Conservation (phyloP, 495 filamentous ascomycete species). For the Talaromyces stipitatus region DNA sequence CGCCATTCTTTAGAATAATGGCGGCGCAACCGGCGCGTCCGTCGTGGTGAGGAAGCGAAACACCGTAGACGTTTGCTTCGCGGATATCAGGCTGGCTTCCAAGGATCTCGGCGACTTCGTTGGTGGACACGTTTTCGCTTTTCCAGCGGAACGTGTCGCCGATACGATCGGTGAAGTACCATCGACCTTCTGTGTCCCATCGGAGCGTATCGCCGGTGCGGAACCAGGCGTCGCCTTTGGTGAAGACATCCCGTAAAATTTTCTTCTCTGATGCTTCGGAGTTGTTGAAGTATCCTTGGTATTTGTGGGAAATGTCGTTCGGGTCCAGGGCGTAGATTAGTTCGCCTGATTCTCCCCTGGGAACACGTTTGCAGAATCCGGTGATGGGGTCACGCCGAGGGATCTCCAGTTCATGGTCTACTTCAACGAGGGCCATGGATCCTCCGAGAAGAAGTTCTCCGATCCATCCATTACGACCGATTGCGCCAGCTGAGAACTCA, state of each 20-base stretch:
- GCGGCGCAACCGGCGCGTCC: conserved; percentile 81
- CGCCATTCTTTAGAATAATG: conserved; percentile 45
- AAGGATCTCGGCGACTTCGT: conserved; percentile 61
- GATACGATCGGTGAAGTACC: conserved; percentile 83
- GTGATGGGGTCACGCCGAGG: conserved; percentile 67
- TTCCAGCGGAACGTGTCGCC: conserved; percentile 97
- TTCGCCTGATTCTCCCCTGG: conserved; percentile 66
- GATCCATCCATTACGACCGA: conserved; percentile 68
- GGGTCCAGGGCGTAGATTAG: conserved; percentile 68
- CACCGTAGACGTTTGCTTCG: conserved; percentile 88
- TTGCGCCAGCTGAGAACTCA: conserved; percentile 66
- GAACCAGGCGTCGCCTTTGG: conserved; percentile 80
- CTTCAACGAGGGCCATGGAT: conserved; percentile 52
- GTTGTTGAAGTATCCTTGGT: conserved; percentile 88
- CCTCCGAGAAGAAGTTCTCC: conserved; percentile 45
- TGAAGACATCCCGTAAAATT: conserved; percentile 69
- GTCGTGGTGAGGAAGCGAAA: conserved; percentile 74
- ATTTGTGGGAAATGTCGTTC: conserved; percentile 51
- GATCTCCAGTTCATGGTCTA: conserved; percentile 64
- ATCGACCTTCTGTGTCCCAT: conserved; percentile 61
- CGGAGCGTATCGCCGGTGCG: conserved; percentile 77
- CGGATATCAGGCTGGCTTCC: conserved; percentile 57
- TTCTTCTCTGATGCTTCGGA: conserved; percentile 65
- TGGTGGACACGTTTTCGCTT: conserved; percentile 87
- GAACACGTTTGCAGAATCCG: conserved; percentile 57